Evolutionary conservation across 768 basidiomycete species (phyloP).

Genomic region (Boletus huronensis): DNA sequence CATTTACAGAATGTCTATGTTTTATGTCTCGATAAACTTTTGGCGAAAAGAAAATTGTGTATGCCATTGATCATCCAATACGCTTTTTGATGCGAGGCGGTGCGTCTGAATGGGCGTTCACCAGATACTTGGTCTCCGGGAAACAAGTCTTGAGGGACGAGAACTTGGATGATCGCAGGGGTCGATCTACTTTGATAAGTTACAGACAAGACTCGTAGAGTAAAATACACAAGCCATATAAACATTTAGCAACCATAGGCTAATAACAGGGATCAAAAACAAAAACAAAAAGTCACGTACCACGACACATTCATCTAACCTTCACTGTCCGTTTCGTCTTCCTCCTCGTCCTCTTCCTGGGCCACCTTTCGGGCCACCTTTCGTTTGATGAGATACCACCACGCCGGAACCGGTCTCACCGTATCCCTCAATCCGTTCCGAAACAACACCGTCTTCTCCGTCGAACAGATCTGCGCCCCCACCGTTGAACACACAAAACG

Average conservation of each 20-base stretch:
- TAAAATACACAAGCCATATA: background rate
- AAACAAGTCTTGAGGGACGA: too few relatives aligned
- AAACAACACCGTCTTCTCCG: constrained; percentile 29
- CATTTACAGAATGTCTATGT: background rate
- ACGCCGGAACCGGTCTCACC: constrained; percentile 29
- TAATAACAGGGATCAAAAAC: background rate
- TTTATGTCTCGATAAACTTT: background rate
- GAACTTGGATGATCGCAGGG: too few relatives aligned
- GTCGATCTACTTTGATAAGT: too few relatives aligned
- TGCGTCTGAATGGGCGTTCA: too few relatives aligned
- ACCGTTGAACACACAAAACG: constrained; percentile 35
- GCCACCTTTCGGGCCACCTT: too few relatives aligned
- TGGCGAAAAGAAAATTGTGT: too few relatives aligned
- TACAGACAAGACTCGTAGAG: too few relatives aligned
- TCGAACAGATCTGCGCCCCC: constrained; percentile 29
- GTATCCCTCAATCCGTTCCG: constrained; percentile 32
- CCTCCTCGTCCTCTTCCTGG: background rate
- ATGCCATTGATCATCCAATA: too few relatives aligned
- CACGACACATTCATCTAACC: background rate
- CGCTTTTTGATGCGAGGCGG: too few relatives aligned
- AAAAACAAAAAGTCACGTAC: background rate
- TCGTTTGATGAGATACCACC: constrained; percentile 31
- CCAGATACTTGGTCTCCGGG: too few relatives aligned
- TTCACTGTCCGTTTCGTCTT: background rate
- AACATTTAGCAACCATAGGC: background rate